These are phyloP conservation scores for Talinum fruticosum DNA, from an alignment of 148 eudicot species.

Conservation along the genomic window DNA sequence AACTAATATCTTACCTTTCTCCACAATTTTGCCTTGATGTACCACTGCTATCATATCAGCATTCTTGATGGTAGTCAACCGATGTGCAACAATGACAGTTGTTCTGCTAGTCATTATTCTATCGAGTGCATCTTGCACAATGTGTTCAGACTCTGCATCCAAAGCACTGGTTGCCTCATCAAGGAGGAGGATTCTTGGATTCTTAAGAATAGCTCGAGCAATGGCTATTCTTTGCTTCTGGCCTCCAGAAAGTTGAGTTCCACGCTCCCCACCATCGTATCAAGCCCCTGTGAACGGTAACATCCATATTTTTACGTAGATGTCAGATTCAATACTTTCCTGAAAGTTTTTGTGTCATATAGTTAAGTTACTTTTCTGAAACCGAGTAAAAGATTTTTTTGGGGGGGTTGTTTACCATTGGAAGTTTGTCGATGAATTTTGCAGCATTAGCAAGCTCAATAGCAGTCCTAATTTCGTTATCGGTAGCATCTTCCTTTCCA, in stretches of 20 bases:
- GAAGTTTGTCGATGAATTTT: constrained; percentile 71
- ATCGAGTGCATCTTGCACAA: constrained; percentile 83
- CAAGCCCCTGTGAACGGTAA: constrained; percentile 46
- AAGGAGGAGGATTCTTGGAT: constrained; percentile 74
- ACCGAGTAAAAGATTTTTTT: background rate
- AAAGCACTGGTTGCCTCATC: constrained; percentile 96
- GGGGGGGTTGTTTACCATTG: constrained; percentile 32
- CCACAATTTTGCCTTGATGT: constrained; percentile 67
- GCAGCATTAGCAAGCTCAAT: constrained; percentile 80
- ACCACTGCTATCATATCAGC: constrained; percentile 79
- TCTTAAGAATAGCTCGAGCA: constrained; percentile 75
- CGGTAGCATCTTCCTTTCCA: constrained; percentile 62
- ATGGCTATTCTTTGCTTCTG: constrained; percentile 93
- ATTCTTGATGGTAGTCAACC: constrained; percentile 69
- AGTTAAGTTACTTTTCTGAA: no score
- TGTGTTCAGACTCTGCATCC: constrained; percentile 81
- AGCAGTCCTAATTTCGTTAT: constrained; percentile 61
- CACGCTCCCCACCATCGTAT: constrained; percentile 92
- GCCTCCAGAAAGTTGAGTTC: constrained; percentile 86
- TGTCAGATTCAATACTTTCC: background rate
- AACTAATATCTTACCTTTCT: constrained; percentile 49
- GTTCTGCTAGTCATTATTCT: constrained; percentile 68
- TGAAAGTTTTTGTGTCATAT: no score
- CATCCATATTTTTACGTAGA: background rate
- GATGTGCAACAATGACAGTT: constrained; percentile 83